Evolutionary conservation across 1,284 basidiomycete species (phyloP).

Genomic region (Cerioporus squamosus): DNA sequence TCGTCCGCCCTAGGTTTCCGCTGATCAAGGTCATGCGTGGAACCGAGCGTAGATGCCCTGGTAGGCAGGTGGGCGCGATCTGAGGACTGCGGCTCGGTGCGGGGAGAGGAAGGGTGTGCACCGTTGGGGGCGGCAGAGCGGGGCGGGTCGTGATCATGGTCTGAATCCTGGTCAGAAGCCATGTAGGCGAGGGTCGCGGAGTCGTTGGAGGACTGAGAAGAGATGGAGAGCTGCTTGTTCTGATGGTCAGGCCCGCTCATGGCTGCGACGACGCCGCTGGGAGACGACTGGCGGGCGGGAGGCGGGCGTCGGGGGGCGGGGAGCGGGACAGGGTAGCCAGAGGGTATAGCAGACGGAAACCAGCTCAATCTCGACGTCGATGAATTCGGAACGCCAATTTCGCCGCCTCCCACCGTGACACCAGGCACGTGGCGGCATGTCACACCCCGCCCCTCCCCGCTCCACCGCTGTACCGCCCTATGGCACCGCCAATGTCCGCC

Average conservation of each 20-base stretch:
- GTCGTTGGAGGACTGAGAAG: constrained; percentile 30
- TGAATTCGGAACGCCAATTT: constrained; percentile 22
- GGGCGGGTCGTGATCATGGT: constrained; percentile 23
- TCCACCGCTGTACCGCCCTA: not conserved
- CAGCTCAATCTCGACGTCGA: constrained; percentile 17
- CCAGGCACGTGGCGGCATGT: constrained; percentile 8
- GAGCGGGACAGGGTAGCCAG: constrained; percentile 11
- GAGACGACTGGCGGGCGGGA: constrained; percentile 11
- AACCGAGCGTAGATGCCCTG: constrained; percentile 62
- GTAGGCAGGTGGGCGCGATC: constrained; percentile 59
- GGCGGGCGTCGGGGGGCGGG: constrained; percentile 12
- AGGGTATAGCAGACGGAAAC: constrained; percentile 17
- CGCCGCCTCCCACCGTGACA: constrained; percentile 13
- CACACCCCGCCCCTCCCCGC: constrained; percentile 5
- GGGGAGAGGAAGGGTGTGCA: constrained; percentile 25
- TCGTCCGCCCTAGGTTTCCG: constrained; percentile 45
- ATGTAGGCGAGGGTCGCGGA: constrained; percentile 38
- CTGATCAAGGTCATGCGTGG: constrained; percentile 56
- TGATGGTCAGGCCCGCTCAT: constrained; percentile 35
- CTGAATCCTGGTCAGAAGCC: constrained; percentile 31
- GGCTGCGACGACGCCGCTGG: constrained; percentile 17
- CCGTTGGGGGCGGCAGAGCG: constrained; percentile 28
- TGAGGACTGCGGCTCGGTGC: constrained; percentile 39
- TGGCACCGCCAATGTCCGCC: not conserved
- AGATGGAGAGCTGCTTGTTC: constrained; percentile 28